Conservation (phyloP, 371 early-diverging fungal species). For the Syncephalastrum sp. region DNA sequence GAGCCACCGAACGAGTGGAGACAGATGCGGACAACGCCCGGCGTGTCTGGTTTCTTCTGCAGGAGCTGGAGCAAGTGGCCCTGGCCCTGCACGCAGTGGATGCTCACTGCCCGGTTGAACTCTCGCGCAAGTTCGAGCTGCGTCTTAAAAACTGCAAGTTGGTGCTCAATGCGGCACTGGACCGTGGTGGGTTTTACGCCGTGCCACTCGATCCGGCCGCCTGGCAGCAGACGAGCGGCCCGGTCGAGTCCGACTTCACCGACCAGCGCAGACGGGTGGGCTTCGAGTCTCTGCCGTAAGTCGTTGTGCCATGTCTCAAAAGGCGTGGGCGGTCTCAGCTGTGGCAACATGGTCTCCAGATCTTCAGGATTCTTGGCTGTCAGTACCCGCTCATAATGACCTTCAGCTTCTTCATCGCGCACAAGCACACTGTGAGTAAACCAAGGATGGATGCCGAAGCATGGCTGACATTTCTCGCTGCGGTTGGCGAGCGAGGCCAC, state of each 20-base stretch:
- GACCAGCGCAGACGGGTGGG: conserved; percentile 58
- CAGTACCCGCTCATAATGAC: conserved; percentile 29
- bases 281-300: conserved; percentile 21
- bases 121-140: conserved; percentile 76
- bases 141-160: conserved; percentile 60
- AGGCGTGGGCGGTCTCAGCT: conserved; percentile 21
- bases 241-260: conserved; percentile 91
- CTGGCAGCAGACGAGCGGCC: conserved; percentile 59
- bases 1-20: conserved; percentile 88
- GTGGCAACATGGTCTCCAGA: conserved; percentile 23
- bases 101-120: conserved; percentile 65
- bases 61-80: conserved; percentile 63
- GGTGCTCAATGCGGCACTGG: conserved; percentile 62
- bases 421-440: conserved; percentile 32
- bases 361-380: conserved; percentile 20
- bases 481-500: conserved; percentile 31
- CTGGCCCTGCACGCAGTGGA: conserved; percentile 85
- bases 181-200: conserved; percentile 45
- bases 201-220: conserved; percentile 45
- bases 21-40: conserved; percentile 52
- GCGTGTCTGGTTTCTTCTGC: conserved; percentile 18
- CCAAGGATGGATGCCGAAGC: conserved; percentile 54
- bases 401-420: conserved; percentile 10
- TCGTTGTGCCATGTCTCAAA: conserved; percentile 31
- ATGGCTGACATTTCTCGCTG: conserved; percentile 33